phyloP scores from a whole-genome alignment of 495 filamentous ascomycete genomes.

The Tuber microsphaerosporum region DNA sequence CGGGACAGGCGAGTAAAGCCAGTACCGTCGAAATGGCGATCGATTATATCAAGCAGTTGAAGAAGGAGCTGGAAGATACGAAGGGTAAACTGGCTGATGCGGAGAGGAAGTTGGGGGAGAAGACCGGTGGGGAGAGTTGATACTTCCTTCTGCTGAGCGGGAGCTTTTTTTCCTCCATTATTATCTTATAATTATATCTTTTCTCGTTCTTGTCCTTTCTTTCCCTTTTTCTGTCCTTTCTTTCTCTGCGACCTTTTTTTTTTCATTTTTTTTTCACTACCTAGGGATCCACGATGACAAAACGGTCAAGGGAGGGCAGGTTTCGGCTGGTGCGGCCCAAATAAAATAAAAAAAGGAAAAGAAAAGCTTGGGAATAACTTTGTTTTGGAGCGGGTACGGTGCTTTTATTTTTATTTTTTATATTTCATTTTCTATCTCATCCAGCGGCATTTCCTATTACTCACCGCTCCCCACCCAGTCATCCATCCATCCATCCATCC shows the following conservation, averaged over 20 bases:
- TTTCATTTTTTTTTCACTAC: background rate
- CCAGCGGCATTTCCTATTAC: background rate
- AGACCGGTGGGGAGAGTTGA: conserved; percentile 5
- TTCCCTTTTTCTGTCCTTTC: background rate
- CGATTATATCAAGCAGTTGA: conserved; percentile 81
- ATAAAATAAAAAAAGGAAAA: background rate
- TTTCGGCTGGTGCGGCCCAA: background rate
- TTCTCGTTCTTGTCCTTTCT: background rate
- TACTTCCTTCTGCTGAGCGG: background rate
- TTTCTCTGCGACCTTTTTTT: background rate
- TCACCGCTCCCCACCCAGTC: too few species aligned
- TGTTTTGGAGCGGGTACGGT: background rate
- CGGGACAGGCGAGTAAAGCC: conserved; percentile 63
- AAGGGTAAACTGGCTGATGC: conserved; percentile 42
- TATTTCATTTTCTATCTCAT: background rate
- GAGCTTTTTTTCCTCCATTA: background rate
- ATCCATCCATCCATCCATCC: background rate
- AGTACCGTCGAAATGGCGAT: conserved; percentile 94
- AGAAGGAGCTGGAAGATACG: conserved; percentile 63
- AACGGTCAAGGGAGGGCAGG: background rate
- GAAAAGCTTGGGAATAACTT: background rate
- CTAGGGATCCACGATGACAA: background rate
- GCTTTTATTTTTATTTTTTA: background rate
- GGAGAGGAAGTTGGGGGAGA: conserved; percentile 21
- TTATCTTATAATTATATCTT: background rate